A percentile compares a stretch with the other conserved stretches of the same genome.
Conservation (phyloP, 2,329 filamentous ascomycete species). For the Simplicillium aogashimaense region DNA sequence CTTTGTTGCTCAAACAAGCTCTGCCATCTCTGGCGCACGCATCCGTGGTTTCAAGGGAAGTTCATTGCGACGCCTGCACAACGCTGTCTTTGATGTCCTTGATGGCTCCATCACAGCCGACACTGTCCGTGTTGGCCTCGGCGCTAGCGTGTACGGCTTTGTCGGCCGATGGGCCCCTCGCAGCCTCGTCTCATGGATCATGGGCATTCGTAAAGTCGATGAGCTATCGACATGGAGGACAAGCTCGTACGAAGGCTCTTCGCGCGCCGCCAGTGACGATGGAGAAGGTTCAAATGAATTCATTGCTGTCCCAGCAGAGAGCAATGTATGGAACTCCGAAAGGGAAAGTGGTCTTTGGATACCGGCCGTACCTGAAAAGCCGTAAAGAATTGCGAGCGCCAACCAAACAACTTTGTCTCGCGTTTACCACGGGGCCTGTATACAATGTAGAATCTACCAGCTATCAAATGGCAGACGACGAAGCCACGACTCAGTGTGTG, state of each 20-base stretch:
- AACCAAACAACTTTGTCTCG: no score
- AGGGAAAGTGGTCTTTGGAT: conserved; percentile 36
- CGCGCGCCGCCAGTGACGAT: conserved; percentile 24
- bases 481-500: conserved; percentile 17
- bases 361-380: conserved; percentile 4
- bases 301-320: conserved; percentile 33
- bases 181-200: conserved; percentile 82
- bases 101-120: conserved; percentile 51
- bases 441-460: no score
- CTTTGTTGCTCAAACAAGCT: conserved; percentile 44
- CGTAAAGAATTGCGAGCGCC: no score
- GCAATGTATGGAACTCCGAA: conserved; percentile 30
- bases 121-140: conserved; percentile 72
- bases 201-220: conserved; percentile 62
- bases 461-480: conserved; percentile 16
- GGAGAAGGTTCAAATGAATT: conserved; percentile 35
- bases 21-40: conserved; percentile 45
- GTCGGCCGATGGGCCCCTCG: conserved; percentile 74
- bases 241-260: conserved; percentile 26
- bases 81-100: conserved; percentile 83
- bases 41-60: conserved; percentile 56
- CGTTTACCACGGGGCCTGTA: no score
- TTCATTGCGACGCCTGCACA: conserved; percentile 69
- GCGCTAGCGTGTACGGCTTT: conserved; percentile 74
- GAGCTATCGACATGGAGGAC: conserved; percentile 46